A percentile compares a stretch with the other conserved stretches of the same genome.
phyloP scores from a whole-genome alignment of 2,329 filamentous ascomycete species.

The Penicillium occitanis region DNA sequence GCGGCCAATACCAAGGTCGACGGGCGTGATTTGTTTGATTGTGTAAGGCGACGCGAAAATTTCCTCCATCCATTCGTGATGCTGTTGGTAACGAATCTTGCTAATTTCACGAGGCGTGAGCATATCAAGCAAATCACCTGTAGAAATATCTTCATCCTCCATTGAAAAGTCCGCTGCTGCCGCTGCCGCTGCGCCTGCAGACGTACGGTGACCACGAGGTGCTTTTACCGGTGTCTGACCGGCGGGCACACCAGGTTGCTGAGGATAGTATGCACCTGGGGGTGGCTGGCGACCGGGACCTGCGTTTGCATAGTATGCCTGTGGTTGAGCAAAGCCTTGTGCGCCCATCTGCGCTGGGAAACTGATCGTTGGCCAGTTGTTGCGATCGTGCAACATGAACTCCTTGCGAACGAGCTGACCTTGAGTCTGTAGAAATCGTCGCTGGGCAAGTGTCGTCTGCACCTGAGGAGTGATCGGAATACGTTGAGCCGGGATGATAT shows the following conservation, averaged over 20 bases:
- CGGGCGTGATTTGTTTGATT: constrained; percentile 78
- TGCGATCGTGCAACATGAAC: constrained; percentile 87
- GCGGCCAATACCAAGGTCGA: constrained; percentile 81
- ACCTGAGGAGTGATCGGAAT: constrained; percentile 49
- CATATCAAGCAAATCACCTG: constrained; percentile 86
- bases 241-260: constrained; percentile 25
- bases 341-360: constrained; percentile 58
- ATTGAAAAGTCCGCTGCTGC: constrained; percentile 52
- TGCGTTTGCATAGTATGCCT: constrained; percentile 41
- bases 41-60: constrained; percentile 87
- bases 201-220: constrained; percentile 47
- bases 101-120: constrained; percentile 88
- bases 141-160: constrained; percentile 84
- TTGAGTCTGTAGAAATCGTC: constrained; percentile 65
- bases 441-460: constrained; percentile 46
- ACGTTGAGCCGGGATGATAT: constrained; percentile 67
- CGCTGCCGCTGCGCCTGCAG: constrained; percentile 37
- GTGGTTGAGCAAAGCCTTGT: constrained; percentile 54
- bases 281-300: constrained; percentile 37
- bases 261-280: constrained; percentile 31
- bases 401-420: constrained; percentile 86
- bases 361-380: constrained; percentile 84
- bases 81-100: constrained; percentile 81
- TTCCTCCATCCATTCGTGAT: constrained; percentile 99
- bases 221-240: constrained; percentile 33